Percentiles rank a stretch among this genome's conserved stretches.
phyloP scores from a whole-genome alignment of 495 filamentous ascomycete genomes.

The Penicillium longicatenatum region DNA sequence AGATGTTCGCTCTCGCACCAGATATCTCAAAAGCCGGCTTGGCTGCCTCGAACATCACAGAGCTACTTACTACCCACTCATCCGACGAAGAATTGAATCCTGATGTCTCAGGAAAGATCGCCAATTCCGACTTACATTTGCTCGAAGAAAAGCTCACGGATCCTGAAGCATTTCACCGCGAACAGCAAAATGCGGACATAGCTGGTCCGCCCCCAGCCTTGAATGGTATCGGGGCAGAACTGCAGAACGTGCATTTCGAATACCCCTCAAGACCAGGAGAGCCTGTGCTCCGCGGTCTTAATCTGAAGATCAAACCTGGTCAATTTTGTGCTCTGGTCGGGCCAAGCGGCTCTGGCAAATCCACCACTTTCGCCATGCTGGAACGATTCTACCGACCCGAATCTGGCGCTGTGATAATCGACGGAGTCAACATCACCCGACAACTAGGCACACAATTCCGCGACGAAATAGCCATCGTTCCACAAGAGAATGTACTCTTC shows the following conservation, averaged over 20 bases:
- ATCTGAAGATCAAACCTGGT: slow-evolving; percentile 54
- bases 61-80: slow-evolving; percentile 35
- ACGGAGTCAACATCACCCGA: slow-evolving; percentile 42
- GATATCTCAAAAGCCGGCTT: slow-evolving; percentile 58
- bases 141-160: slow-evolving; percentile 29
- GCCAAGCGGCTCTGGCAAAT: slow-evolving; percentile 62
- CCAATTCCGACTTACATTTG: slow-evolving; percentile 13
- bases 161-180: slow-evolving; percentile 23
- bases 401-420: slow-evolving; percentile 40
- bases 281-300: slow-evolving; percentile 53
- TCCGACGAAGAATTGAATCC: slow-evolving; percentile 30
- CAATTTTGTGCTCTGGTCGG: slow-evolving; percentile 63
- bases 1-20: slow-evolving; percentile 66
- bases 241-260: slow-evolving; percentile 56
- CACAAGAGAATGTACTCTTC: slow-evolving; percentile 56
- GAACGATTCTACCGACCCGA: slow-evolving; percentile 59
- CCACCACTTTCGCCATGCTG: slow-evolving; percentile 58
- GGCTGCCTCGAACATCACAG: slow-evolving; percentile 37
- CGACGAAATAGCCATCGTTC: slow-evolving; percentile 53
- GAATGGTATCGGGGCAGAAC: slow-evolving; percentile 44
- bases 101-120: slow-evolving; percentile 14
- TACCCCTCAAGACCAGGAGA: slow-evolving; percentile 60
- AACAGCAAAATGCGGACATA: background rate
- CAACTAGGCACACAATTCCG: slow-evolving; percentile 42
- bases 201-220: slow-evolving; percentile 7